phyloP scores from a whole-genome alignment of 2,329 filamentous ascomycete species.

The Hypoxylon sp. region DNA sequence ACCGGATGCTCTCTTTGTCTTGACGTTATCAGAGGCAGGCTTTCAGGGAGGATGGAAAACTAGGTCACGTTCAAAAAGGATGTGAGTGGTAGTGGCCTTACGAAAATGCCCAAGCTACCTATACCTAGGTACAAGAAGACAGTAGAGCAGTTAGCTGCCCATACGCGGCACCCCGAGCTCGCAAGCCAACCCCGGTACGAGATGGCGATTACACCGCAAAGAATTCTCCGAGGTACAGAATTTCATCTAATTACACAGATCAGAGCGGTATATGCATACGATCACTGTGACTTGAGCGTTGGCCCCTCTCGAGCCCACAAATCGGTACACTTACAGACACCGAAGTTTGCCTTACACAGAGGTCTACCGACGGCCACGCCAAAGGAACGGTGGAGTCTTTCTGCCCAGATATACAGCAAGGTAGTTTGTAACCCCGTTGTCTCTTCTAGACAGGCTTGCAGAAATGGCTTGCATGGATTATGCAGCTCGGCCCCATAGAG shows the following conservation, averaged over 20 bases:
- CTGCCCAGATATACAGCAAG: constrained; percentile 31
- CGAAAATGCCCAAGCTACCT: constrained; percentile 26
- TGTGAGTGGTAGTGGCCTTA: constrained; percentile 32
- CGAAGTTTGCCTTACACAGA: constrained; percentile 36
- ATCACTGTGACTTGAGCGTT: constrained; percentile 25
- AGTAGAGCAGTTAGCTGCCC: constrained; percentile 20
- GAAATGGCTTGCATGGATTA: constrained; percentile 38
- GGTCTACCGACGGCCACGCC: constrained; percentile 30
- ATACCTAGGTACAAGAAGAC: constrained; percentile 19
- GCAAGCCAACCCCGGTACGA: constrained; percentile 30
- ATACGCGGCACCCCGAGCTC: constrained; percentile 34
- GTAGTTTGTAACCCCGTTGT: constrained; percentile 36
- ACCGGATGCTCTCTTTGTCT: constrained; percentile 33
- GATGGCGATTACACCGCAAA: constrained; percentile 35
- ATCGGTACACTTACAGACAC: constrained; percentile 35
- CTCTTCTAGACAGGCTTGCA: constrained; percentile 39
- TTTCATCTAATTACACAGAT: constrained; percentile 34
- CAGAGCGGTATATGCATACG: constrained; percentile 33
- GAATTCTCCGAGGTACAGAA: constrained; percentile 38
- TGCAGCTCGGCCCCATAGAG: constrained; percentile 36
- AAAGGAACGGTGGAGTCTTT: constrained; percentile 30
- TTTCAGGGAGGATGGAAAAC: constrained; percentile 29
- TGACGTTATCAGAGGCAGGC: constrained; percentile 29
- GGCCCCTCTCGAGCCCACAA: constrained; percentile 32
- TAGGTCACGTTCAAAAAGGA: constrained; percentile 30